Conservation (phyloP, 345 rosid species). For the Populus ilicifolia region DNA sequence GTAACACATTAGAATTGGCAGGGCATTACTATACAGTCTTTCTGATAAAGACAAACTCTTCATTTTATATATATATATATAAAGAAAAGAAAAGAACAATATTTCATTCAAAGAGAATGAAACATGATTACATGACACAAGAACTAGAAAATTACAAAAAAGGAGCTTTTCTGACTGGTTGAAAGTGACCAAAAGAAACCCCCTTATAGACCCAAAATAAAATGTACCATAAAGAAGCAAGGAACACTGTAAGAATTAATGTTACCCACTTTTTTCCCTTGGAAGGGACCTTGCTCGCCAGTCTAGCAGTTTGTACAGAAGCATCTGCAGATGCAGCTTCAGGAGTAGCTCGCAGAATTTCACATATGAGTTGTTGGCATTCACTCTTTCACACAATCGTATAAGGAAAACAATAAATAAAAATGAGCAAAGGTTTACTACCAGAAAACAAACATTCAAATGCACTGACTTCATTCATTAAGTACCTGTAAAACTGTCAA, state of each 20-base stretch:
- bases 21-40: constrained; percentile 17
- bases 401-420: constrained; percentile 11
- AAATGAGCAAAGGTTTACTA: not conserved
- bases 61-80: not conserved
- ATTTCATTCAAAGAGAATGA: not conserved
- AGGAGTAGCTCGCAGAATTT: constrained; percentile 96
- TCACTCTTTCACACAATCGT: constrained; percentile 63
- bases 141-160: not conserved
- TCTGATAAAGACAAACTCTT: not conserved
- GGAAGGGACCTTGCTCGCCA: constrained; percentile 71
- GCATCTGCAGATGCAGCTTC: constrained; percentile 98
- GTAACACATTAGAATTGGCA: constrained; percentile 32
- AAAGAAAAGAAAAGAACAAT: not conserved
- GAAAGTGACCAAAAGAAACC: not conserved
- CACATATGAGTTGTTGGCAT: constrained; percentile 98
- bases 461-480: not conserved
- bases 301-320: constrained; percentile 94
- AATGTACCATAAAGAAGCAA: not conserved
- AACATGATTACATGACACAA: not conserved
- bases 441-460: not conserved
- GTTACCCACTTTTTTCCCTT: constrained; percentile 64
- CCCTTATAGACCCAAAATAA: not conserved
- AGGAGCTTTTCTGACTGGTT: not conserved
- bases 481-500: constrained; percentile 88
- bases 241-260: not conserved